Percentiles rank a stretch among this genome's conserved stretches.
Conservation (phyloP, 768 basidiomycete genomes). For the Termitomyces sp. region DNA sequence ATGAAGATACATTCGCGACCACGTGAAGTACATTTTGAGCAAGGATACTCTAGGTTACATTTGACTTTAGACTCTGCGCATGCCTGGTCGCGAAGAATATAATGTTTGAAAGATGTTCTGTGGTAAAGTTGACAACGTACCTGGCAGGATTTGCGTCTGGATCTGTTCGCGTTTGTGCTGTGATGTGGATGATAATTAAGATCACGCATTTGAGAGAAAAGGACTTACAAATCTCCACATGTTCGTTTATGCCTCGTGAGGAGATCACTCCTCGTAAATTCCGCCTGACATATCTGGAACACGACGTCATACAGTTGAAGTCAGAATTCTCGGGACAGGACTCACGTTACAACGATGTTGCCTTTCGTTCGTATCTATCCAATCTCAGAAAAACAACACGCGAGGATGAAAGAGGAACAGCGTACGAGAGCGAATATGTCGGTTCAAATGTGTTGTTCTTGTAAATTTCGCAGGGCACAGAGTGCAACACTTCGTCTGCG, state of each 20-base stretch:
- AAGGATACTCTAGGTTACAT: slow-evolving; percentile 64
- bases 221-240: slow-evolving; percentile 61
- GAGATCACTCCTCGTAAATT: slow-evolving; percentile 71
- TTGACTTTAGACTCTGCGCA: slow-evolving; percentile 76
- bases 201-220: background rate
- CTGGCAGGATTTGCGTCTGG: slow-evolving; percentile 64
- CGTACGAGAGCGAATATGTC: slow-evolving; percentile 69
- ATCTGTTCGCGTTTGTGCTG: slow-evolving; percentile 44
- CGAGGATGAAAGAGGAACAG: slow-evolving; percentile 7
- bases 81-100: slow-evolving; percentile 25
- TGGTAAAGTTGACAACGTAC: slow-evolving; percentile 16
- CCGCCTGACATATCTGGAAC: slow-evolving; percentile 55
- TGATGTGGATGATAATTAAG: background rate
- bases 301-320: slow-evolving; percentile 3
- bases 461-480: slow-evolving; percentile 72
- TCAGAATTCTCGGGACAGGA: background rate
- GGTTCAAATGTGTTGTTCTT: slow-evolving; percentile 66
- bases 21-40: slow-evolving; percentile 57
- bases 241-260: slow-evolving; percentile 68
- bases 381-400: slow-evolving; percentile 4
- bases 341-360: slow-evolving; percentile 59
- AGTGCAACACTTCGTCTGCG: slow-evolving; percentile 65
- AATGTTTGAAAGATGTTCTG: background rate
- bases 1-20: slow-evolving; percentile 62
- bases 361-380: slow-evolving; percentile 61